Evolutionary conservation across 2,329 filamentous ascomycete genomes (phyloP).

Genomic region (Penicillium sp.): DNA sequence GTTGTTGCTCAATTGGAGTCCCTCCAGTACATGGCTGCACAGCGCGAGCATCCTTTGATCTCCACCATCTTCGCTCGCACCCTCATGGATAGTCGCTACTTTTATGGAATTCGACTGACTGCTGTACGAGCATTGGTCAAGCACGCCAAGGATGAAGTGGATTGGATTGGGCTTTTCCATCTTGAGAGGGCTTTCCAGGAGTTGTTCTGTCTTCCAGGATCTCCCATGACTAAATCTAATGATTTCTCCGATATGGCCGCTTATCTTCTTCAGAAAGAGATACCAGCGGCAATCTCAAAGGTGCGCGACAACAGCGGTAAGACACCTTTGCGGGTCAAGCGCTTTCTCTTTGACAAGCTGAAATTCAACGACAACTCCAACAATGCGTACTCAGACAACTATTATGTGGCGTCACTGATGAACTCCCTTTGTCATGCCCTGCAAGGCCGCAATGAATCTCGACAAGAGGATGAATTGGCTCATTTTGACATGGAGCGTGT

Average conservation of each 20-base stretch:
- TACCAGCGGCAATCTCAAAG: constrained; percentile 75
- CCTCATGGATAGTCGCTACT: constrained; percentile 87
- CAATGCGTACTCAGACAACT: constrained; percentile 83
- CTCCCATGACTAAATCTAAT: constrained; percentile 79
- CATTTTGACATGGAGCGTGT: constrained; percentile 50
- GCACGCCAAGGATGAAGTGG: constrained; percentile 69
- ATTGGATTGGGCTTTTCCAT: constrained; percentile 79
- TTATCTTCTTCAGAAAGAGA: constrained; percentile 81
- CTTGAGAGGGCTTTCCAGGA: constrained; percentile 83
- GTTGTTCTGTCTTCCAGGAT: constrained; percentile 80
- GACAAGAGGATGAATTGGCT: constrained; percentile 41
- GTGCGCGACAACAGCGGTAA: constrained; percentile 74
- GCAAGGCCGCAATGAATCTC: constrained; percentile 42
- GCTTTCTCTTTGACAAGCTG: constrained; percentile 84
- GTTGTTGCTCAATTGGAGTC: constrained; percentile 82
- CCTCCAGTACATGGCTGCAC: constrained; percentile 70
- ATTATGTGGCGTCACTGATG: constrained; percentile 83
- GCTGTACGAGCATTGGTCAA: constrained; percentile 76
- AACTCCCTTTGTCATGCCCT: constrained; percentile 59
- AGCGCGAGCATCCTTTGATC: constrained; percentile 73
- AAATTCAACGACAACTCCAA: constrained; percentile 93
- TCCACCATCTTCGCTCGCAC: constrained; percentile 89
- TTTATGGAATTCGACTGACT: constrained; percentile 85
- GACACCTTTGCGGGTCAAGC: constrained; percentile 75
- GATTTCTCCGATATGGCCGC: constrained; percentile 85